phyloP scores from a whole-genome alignment of 441 rosid species.

The Sinapis alba region DNA sequence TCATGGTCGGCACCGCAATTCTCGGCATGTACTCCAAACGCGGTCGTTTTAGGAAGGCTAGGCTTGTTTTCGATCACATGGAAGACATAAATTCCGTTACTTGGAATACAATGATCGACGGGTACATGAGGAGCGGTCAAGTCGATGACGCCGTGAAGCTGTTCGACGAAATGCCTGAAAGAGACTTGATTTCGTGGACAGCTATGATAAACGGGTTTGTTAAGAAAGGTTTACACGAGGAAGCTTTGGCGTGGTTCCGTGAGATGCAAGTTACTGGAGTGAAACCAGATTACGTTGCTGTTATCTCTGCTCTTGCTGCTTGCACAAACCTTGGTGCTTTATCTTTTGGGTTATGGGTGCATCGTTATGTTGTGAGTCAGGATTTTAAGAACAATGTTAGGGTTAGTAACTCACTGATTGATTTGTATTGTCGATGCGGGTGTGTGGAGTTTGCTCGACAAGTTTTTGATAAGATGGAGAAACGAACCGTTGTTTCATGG shows the following conservation, averaged over 20 bases:
- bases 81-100: slow-evolving; percentile 54
- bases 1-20: slow-evolving; percentile 77
- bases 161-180: slow-evolving; percentile 72
- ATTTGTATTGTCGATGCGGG: slow-evolving; percentile 74
- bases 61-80: slow-evolving; percentile 49
- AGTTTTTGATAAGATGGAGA: slow-evolving; percentile 62
- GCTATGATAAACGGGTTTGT: slow-evolving; percentile 76
- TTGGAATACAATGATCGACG: slow-evolving; percentile 81
- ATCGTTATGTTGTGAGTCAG: slow-evolving; percentile 52
- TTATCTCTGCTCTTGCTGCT: slow-evolving; percentile 62
- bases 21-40: slow-evolving; percentile 68
- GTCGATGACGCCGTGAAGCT: slow-evolving; percentile 45
- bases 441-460: slow-evolving; percentile 60
- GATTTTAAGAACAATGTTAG: slow-evolving; percentile 57
- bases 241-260: slow-evolving; percentile 62
- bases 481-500: slow-evolving; percentile 73
- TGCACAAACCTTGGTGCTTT: slow-evolving; percentile 67
- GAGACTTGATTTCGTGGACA: slow-evolving; percentile 73
- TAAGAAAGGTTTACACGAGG: slow-evolving; percentile 56
- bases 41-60: slow-evolving; percentile 48
- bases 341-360: slow-evolving; percentile 66
- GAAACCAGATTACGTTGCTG: slow-evolving; percentile 67
- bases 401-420: slow-evolving; percentile 67
- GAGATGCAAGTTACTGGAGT: slow-evolving; percentile 62
- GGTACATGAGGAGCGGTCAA: slow-evolving; percentile 58